A percentile compares a stretch with the other conserved stretches of the same genome.
Conservation (phyloP, 1,284 basidiomycete species). For the Melanopsichium pennsylvanicum region DNA sequence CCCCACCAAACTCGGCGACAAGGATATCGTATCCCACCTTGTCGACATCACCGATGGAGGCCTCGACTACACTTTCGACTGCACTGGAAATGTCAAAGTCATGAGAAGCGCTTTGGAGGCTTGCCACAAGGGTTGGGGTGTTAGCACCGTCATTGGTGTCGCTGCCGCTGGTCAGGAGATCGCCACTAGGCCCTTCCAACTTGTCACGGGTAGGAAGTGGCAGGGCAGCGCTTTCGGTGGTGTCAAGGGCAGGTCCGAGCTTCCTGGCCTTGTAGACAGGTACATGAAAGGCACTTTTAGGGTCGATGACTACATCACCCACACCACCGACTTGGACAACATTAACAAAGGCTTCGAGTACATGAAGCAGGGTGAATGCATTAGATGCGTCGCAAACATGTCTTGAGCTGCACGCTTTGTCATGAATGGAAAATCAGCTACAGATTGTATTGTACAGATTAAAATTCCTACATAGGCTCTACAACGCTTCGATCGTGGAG, state of each 20-base stretch:
- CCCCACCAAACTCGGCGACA: conserved; percentile 72
- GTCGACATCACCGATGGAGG: conserved; percentile 95
- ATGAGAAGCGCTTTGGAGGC: conserved; percentile 96
- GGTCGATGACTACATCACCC: conserved; percentile 68
- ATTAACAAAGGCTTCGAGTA: conserved; percentile 91
- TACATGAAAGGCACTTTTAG: conserved; percentile 64
- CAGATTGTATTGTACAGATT: too few relatives aligned
- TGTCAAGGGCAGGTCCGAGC: conserved; percentile 93
- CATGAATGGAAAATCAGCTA: too few relatives aligned
- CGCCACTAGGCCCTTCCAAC: conserved; percentile 82
- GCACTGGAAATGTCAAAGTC: conserved; percentile 92
- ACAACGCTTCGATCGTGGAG: too few relatives aligned
- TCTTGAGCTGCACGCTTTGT: conserved; percentile 7
- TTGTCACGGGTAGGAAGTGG: conserved; percentile 95
- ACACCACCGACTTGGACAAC: conserved; percentile 71
- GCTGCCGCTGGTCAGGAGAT: conserved; percentile 93
- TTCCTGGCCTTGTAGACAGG: conserved; percentile 61
- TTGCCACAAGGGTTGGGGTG: conserved; percentile 87
- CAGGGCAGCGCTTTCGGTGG: conserved; percentile 95
- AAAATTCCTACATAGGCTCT: too few relatives aligned
- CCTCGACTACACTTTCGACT: conserved; percentile 93
- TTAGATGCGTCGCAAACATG: conserved; percentile 73
- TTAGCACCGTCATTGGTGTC: conserved; percentile 85
- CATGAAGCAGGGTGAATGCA: conserved; percentile 93
- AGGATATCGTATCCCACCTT: conserved; percentile 82